Evolutionary conservation across 208 protist genomes (phyloP).

Genomic region (Leishmania major): DNA sequence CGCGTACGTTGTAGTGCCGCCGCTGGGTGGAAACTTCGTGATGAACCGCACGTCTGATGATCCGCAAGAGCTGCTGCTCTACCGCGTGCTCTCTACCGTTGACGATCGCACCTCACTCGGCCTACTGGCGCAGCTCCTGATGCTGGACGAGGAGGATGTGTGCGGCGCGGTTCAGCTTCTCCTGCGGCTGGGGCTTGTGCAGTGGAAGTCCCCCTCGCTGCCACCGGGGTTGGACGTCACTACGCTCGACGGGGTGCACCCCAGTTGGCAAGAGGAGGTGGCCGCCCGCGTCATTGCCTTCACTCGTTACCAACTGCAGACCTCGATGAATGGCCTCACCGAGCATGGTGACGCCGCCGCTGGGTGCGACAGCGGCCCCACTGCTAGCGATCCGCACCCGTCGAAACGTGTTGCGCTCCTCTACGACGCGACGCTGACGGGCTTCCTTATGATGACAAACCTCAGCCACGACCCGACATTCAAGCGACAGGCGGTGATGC

Average conservation of each 20-base stretch:
- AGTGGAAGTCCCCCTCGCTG: constrained; percentile 50
- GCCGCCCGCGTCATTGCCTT: constrained; percentile 26
- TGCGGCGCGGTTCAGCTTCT: constrained; percentile 92
- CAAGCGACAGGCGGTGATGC: constrained; percentile 90
- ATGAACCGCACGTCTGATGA: constrained; percentile 97
- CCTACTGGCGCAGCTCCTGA: constrained; percentile 91
- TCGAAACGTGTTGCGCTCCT: constrained; percentile 93
- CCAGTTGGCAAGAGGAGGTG: constrained; percentile 55
- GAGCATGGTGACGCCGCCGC: background rate
- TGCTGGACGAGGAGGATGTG: constrained; percentile 90
- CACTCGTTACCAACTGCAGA: constrained; percentile 30
- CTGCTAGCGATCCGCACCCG: constrained; percentile 34
- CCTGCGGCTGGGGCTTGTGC: constrained; percentile 90
- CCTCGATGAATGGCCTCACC: constrained; percentile 17
- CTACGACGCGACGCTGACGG: constrained; percentile 96
- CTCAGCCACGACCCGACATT: constrained; percentile 84
- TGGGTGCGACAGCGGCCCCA: background rate
- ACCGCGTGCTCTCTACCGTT: constrained; percentile 95
- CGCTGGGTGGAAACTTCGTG: constrained; percentile 94
- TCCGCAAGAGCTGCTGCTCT: constrained; percentile 96
- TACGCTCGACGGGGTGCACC: constrained; percentile 45
- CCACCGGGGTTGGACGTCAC: constrained; percentile 30
- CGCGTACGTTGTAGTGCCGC: constrained; percentile 92
- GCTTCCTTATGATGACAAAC: constrained; percentile 99
- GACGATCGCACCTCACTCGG: constrained; percentile 94